Evolutionary conservation across 2,329 filamentous ascomycete genomes (phyloP), one percentile per base, ranked within the genome.

Genomic region (Fusarium nisikadoi): DNA sequence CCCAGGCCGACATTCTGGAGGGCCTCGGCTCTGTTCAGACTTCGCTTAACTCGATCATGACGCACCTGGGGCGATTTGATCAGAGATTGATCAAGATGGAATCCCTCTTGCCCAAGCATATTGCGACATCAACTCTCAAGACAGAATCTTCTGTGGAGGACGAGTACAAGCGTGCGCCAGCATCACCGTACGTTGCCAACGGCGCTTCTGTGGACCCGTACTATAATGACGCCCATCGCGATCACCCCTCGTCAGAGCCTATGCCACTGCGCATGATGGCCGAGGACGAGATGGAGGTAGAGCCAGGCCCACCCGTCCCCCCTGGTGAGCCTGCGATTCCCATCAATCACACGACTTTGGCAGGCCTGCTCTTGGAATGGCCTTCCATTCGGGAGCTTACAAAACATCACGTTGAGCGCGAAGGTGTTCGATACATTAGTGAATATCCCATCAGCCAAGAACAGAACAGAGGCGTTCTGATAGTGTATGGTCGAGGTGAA

Each of bases 311-410:
- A 12, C 82, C 85, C 16, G 86, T 88, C 11, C 83, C 82, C 17
- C 87, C 87, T 2, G 90, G 89, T 50, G 87, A 90, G 72, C 88
- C 93, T 19, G 89, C 92, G 4, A 93, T 97, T 62, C 93, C 94
- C 2, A 89, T 91, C 33, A 93, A 97, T 73, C 95, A 98, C 78
- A 97, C 94, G 0, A 98, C 95, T 1, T 90, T 94, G n/a, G 94
- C 94, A 2, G 93, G 96, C 55, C 89, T 94, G 70, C 84, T 98
- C 23, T 84, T 98, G 33, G 86, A 88, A 50, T 94, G 92, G 90
- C 88, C 88, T 1, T 87, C 90, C 0, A 94, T 96, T 60, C 82
- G 86, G 78, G 83, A 86, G 69, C 79, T 98, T 78, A 90, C 93
- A 38, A 85, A 78, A 68, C 81, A 80, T 53, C 84, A 84, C 31